A percentile compares a stretch with the other conserved stretches of the same genome.
Evolutionary conservation across 805 yeast genomes (phyloP).

Genomic region (Spathaspora boniae): DNA sequence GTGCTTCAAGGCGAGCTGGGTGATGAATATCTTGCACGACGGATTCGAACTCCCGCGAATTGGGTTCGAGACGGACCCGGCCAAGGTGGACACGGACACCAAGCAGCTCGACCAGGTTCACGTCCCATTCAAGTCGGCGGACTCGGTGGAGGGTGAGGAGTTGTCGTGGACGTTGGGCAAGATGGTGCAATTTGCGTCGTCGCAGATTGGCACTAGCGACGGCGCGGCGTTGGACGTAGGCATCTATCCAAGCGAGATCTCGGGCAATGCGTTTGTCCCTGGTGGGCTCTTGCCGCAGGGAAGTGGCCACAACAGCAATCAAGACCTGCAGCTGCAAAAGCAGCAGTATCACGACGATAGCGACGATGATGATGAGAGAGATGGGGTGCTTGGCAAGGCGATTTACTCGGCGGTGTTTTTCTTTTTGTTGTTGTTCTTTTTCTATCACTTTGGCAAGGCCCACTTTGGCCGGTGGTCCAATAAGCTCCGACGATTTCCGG

Average conservation of each 20-base stretch:
- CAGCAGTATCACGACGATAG: constrained; percentile 17
- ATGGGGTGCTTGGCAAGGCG: constrained; percentile 2
- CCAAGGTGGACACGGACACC: constrained; percentile 22
- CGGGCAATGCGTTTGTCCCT: constrained; percentile 29
- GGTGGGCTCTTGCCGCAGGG: constrained; percentile 24
- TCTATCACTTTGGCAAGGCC: constrained; percentile 15
- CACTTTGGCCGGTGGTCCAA: constrained; percentile 8
- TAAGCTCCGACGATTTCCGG: constrained; percentile 13
- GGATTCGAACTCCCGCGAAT: constrained; percentile 85
- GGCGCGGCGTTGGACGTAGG: constrained; percentile 27
- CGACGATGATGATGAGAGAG: constrained; percentile 14
- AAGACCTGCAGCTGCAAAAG: no score
- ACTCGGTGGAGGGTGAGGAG: constrained; percentile 76
- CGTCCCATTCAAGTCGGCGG: constrained; percentile 79
- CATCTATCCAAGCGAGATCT: constrained; percentile 38
- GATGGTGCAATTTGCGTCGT: constrained; percentile 76
- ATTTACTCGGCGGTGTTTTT: constrained; percentile 16
- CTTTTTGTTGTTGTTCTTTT: constrained; percentile 14
- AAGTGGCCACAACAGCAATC: constrained; percentile 1
- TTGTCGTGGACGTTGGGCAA: constrained; percentile 95
- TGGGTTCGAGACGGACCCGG: constrained; percentile 43
- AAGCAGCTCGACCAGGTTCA: constrained; percentile 29
- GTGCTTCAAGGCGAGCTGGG: constrained; percentile 96
- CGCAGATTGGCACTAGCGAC: constrained; percentile 42
- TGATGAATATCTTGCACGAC: constrained; percentile 81